Evolutionary conservation across 2,329 filamentous ascomycete species (phyloP).

Genomic region (Setomelanomma holmii): DNA sequence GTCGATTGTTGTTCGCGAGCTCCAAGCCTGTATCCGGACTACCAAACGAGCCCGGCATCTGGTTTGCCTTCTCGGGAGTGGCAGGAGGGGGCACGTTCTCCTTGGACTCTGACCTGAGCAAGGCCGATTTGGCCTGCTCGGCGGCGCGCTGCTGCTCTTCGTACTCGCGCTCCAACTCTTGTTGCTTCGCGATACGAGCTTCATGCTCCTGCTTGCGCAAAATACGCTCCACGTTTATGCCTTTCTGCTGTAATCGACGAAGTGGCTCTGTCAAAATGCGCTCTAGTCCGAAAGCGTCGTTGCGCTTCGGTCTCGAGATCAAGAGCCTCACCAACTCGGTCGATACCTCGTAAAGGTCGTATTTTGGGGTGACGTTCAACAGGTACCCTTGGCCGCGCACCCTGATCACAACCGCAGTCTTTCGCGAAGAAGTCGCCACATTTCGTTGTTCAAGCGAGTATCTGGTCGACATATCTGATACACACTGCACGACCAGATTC

Average conservation of each 20-base stretch:
- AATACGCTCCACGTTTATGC: constrained; percentile 97
- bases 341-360: constrained; percentile 91
- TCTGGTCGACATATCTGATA: constrained; percentile 78
- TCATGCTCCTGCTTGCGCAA: constrained; percentile 87
- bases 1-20: constrained; percentile 28
- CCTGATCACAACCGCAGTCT: constrained; percentile 77
- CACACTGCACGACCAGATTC: constrained; percentile 78
- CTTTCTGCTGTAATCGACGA: constrained; percentile 79
- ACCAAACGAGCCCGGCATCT: constrained; percentile 48
- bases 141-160: constrained; percentile 60
- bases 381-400: constrained; percentile 70
- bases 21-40: constrained; percentile 44
- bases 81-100: constrained; percentile 23
- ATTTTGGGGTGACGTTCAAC: constrained; percentile 78
- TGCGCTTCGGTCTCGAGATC: constrained; percentile 82
- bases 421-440: constrained; percentile 51
- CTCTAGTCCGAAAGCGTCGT: constrained; percentile 88
- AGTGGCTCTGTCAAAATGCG: constrained; percentile 87
- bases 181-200: constrained; percentile 83
- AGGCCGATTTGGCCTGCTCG: constrained; percentile 38
- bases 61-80: constrained; percentile 38
- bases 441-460: constrained; percentile 75
- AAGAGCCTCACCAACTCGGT: constrained; percentile 84
- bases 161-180: constrained; percentile 73
- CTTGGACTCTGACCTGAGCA: constrained; percentile 16